Evolutionary conservation across 345 rosid genomes (phyloP), one percentile per base, ranked within the genome.

Genomic region (Linum tenue): DNA sequence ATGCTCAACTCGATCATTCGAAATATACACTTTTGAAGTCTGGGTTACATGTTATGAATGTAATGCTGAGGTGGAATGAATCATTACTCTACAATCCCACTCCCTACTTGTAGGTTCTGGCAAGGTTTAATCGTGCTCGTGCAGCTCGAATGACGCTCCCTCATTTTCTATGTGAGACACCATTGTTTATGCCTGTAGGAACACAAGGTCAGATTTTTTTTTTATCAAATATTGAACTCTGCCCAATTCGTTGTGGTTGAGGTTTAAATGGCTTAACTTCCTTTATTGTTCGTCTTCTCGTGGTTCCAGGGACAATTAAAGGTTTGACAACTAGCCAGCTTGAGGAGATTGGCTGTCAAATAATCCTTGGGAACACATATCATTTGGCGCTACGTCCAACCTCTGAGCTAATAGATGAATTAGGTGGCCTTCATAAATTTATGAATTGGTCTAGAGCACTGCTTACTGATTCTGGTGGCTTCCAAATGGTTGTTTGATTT

Each of bases 401-500:
- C 0, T 88, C 89, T 50, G 86, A 88, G 79, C 84, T 85, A 65
- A 82, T 88, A 60, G 82, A 84, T 73, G 91, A 88, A 64, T 72
- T 88, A 70, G 91, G 91, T 5, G 91, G 91, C 69, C 88, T 88
- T 60, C 96, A 86, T 76, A 86, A 83, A 65, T 88, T 84, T 69
- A 88, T 88, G 91, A 86, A 84, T 74, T 88, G 96, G 96, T 86
- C 87, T 67, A 76, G 91, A 73, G 91, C 89, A 6, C 53, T 88
- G 64, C 91, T 88, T 74, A 88, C 96, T 6, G 96, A 88, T 66
- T 88, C 96, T 12, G 96, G 96, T 66, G 96, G 96, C 78, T 88
- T 88, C 80, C 96, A 88, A 67, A 88, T 88, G 96, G 96, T 88
- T 73, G 69, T 75, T 62, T 57, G 11, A 37, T 16, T 37, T 63